Percentiles rank a stretch among this genome's conserved stretches.
phyloP scores from a whole-genome alignment of 179 eudicot genomes.

The Camellia oleifera region DNA sequence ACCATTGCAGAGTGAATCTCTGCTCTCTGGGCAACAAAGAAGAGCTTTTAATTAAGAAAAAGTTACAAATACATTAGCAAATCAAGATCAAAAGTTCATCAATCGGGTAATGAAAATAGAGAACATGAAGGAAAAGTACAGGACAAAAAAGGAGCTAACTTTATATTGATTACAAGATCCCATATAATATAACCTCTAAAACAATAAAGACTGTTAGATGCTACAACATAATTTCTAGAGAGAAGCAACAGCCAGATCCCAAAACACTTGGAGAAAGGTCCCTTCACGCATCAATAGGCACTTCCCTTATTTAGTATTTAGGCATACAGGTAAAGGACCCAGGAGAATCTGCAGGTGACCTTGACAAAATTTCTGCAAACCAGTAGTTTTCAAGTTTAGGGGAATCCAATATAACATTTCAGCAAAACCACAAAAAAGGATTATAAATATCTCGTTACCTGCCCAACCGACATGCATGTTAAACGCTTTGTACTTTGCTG shows the following conservation, averaged over 20 bases:
- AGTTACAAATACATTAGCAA: background rate
- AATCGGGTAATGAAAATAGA: background rate
- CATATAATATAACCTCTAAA: background rate
- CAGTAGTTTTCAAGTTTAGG: background rate
- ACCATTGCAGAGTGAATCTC: background rate
- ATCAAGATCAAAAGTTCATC: background rate
- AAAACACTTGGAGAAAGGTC: constrained; percentile 2
- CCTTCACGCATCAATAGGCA: background rate
- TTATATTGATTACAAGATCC: background rate
- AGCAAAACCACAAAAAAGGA: constrained; percentile 1
- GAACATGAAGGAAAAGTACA: too few relatives aligned
- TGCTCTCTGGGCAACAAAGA: background rate
- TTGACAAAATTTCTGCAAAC: constrained; percentile 12
- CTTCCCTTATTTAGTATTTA: background rate
- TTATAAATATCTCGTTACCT: constrained; percentile 20
- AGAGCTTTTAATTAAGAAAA: background rate
- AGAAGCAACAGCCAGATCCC: background rate
- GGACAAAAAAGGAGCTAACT: background rate
- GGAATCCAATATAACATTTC: background rate
- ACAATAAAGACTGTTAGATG: background rate
- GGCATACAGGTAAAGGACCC: background rate
- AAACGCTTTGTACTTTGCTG: constrained; percentile 49
- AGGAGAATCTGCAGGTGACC: background rate
- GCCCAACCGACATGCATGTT: constrained; percentile 21
- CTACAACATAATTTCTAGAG: background rate